Conservation (phyloP, 1,284 basidiomycete genomes). For the Ceratobasidium theobromae region DNA sequence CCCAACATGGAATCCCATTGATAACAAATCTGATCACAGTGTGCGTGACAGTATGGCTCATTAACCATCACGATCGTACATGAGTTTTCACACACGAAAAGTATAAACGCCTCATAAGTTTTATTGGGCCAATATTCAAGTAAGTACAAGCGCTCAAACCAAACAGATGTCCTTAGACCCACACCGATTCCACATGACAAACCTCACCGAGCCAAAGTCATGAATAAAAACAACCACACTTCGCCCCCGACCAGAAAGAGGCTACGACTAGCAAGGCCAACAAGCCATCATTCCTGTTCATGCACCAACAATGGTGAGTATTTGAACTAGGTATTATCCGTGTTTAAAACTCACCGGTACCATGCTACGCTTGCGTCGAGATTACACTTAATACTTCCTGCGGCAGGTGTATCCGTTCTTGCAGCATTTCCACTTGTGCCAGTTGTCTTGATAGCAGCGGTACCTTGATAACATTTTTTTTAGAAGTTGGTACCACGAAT, state of each 20-base stretch:
- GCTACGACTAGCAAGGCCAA: neutral
- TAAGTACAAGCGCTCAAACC: neutral
- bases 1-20: neutral
- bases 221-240: neutral
- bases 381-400: no score
- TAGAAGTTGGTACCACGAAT: neutral
- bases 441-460: neutral
- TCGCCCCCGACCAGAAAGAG: neutral
- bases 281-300: no score
- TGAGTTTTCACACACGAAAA: no score
- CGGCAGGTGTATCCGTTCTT: no score
- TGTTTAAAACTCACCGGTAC: no score
- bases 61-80: no score
- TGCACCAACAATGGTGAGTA: no score
- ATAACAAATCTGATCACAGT: neutral
- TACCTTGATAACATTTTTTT: neutral
- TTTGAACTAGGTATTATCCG: no score
- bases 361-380: no score
- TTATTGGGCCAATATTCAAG: no score
- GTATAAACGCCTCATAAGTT: no score
- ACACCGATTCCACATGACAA: neutral
- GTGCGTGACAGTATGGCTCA: neutral
- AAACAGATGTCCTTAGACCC: neutral
- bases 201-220: neutral
- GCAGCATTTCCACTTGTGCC: no score